A percentile compares a stretch with the other conserved stretches of the same genome.
These are phyloP conservation scores for Trametes pubescens DNA, from an alignment of 1,284 basidiomycete species.

Conservation along the genomic window DNA sequence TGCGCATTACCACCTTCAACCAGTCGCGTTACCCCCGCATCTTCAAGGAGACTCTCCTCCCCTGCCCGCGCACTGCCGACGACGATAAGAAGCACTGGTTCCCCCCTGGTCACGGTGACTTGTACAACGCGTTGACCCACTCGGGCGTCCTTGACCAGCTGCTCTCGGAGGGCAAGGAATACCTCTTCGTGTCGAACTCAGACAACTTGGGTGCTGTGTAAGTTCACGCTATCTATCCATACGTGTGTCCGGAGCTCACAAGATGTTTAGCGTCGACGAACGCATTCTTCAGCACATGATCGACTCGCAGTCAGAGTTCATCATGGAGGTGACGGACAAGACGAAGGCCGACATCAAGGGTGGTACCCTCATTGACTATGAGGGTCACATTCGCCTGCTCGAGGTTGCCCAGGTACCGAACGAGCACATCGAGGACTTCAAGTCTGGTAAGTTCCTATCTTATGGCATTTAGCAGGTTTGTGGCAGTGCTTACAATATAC, in stretches of 20 bases:
- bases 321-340: conserved; percentile 99
- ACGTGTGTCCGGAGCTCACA: background rate
- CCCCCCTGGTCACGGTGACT: conserved; percentile 98
- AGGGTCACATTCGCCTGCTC: conserved; percentile 92
- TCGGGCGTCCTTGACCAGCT: conserved; percentile 97
- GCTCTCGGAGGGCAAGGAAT: conserved; percentile 96
- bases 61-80: conserved; percentile 85
- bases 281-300: conserved; percentile 92
- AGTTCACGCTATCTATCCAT: conserved; percentile 12
- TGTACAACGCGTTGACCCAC: conserved; percentile 94
- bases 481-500: conserved; percentile 1
- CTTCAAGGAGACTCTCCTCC: conserved; percentile 93
- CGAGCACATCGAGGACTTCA: conserved; percentile 99
- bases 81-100: conserved; percentile 98
- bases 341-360: conserved; percentile 99
- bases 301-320: conserved; percentile 86
- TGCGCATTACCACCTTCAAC: conserved; percentile 96
- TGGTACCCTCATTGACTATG: conserved; percentile 98
- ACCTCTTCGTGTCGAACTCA: conserved; percentile 99
- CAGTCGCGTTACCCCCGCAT: conserved; percentile 99
- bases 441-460: conserved; percentile 55
- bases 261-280: conserved; percentile 65
- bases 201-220: conserved; percentile 99
- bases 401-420: conserved; percentile 99
- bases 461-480: too few species aligned